Evolutionary conservation across 2,329 filamentous ascomycete species (phyloP).

Genomic region (Hymenoscyphus salicellus): DNA sequence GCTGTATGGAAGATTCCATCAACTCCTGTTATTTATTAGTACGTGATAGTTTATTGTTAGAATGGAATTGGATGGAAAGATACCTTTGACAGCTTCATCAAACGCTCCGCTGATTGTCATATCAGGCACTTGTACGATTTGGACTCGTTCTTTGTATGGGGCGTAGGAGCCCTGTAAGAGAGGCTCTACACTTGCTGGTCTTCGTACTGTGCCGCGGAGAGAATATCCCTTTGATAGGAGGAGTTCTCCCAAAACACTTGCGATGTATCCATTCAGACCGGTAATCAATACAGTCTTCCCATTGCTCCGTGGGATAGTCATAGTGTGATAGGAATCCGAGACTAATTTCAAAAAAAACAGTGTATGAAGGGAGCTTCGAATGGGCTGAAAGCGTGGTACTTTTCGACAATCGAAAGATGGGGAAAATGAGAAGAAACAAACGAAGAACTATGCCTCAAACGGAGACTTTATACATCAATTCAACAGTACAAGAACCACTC

Average conservation of each 20-base stretch:
- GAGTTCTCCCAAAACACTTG: slow-evolving; percentile 29
- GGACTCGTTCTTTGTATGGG: slow-evolving; percentile 28
- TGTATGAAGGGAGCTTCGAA: background rate
- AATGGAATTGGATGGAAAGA: background rate
- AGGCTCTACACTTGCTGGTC: slow-evolving; percentile 21
- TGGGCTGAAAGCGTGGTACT: no score
- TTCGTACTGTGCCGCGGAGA: slow-evolving; percentile 34
- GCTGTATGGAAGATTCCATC: slow-evolving; percentile 35
- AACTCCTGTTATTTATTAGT: slow-evolving; percentile 24
- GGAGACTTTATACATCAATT: no score
- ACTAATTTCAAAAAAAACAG: background rate
- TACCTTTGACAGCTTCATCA: slow-evolving; percentile 32
- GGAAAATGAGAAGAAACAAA: no score
- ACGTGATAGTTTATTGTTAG: slow-evolving; percentile 2
- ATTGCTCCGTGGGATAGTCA: slow-evolving; percentile 29
- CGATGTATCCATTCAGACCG: slow-evolving; percentile 38
- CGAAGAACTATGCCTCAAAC: no score
- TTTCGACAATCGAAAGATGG: no score
- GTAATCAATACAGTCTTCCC: slow-evolving; percentile 35
- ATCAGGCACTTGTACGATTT: slow-evolving; percentile 32
- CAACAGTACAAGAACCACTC: no score
- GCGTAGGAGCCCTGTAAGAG: slow-evolving; percentile 31
- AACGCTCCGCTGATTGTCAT: slow-evolving; percentile 33
- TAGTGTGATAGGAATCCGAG: slow-evolving; percentile 1
- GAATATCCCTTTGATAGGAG: slow-evolving; percentile 34